A percentile compares a stretch with the other conserved stretches of the same genome.
phyloP scores from a whole-genome alignment of 2,329 filamentous ascomycete genomes.

The Leptographium wingfieldii region DNA sequence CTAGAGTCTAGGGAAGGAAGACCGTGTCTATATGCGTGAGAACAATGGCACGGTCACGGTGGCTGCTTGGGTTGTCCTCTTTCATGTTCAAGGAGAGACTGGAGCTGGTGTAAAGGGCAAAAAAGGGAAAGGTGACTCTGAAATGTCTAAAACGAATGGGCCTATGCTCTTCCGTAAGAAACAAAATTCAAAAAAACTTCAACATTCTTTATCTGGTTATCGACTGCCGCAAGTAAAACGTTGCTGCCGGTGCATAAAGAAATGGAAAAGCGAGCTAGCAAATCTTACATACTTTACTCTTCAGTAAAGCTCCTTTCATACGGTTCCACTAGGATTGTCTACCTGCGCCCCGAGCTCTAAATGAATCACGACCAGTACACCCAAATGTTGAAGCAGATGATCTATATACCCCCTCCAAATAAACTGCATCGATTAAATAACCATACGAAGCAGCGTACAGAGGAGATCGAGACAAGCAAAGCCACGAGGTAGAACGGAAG shows the following conservation, averaged over 20 bases:
- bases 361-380: not conserved
- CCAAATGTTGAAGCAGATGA: not conserved
- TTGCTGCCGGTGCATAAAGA: not conserved
- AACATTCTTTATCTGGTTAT: not conserved
- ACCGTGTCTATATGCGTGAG: not conserved
- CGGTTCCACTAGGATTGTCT: not conserved
- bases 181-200: constrained; percentile 6
- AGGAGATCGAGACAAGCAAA: not conserved
- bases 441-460: not conserved
- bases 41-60: not conserved
- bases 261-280: not conserved
- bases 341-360: not conserved
- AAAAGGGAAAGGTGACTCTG: not conserved
- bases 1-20: not conserved
- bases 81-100: not conserved
- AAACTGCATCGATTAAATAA: not conserved
- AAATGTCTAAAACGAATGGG: not conserved
- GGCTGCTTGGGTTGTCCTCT: not conserved
- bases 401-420: not conserved
- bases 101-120: not conserved
- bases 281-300: not conserved
- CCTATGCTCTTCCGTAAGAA: not conserved
- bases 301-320: not conserved
- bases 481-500: not conserved
- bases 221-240: not conserved